Percentiles rank a stretch among this genome's conserved stretches.
Conservation (phyloP, 2,329 filamentous ascomycete genomes). For the Ascochyta koolunga region DNA sequence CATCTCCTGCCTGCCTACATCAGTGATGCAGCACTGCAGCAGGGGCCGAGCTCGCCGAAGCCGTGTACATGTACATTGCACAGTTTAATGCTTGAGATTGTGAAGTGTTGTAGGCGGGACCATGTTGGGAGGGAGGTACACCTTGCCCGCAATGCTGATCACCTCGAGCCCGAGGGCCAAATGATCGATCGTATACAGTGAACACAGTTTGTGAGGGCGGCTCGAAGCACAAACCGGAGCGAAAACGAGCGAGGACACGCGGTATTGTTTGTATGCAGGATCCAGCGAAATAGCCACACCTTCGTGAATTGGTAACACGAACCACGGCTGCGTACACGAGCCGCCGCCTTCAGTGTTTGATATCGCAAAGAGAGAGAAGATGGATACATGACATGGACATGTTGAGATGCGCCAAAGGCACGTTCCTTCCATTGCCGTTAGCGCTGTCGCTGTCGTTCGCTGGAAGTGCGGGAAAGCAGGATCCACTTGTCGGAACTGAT, state of each 20-base stretch:
- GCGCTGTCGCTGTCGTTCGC: slow-evolving; percentile 10
- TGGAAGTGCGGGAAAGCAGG: not conserved
- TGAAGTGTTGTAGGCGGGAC: not conserved
- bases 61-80: not conserved
- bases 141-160: not conserved
- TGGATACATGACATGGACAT: not conserved
- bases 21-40: slow-evolving; percentile 1
- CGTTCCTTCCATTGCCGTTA: slow-evolving; percentile 16
- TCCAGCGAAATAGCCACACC: not conserved
- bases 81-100: not conserved
- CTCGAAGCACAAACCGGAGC: not conserved
- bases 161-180: not conserved
- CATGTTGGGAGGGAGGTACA: not conserved
- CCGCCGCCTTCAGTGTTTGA: not conserved
- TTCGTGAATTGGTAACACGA: not conserved
- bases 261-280: not conserved
- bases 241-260: not conserved
- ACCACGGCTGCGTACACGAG: not conserved
- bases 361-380: not conserved
- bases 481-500: slow-evolving; percentile 13
- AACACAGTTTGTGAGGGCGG: not conserved
- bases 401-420: slow-evolving; percentile 9
- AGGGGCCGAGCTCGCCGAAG: not conserved
- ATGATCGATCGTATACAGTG: not conserved
- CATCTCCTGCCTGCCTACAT: slow-evolving; percentile 13